Conservation (phyloP, 129 eudicot species). For the Escallonia rubra region DNA sequence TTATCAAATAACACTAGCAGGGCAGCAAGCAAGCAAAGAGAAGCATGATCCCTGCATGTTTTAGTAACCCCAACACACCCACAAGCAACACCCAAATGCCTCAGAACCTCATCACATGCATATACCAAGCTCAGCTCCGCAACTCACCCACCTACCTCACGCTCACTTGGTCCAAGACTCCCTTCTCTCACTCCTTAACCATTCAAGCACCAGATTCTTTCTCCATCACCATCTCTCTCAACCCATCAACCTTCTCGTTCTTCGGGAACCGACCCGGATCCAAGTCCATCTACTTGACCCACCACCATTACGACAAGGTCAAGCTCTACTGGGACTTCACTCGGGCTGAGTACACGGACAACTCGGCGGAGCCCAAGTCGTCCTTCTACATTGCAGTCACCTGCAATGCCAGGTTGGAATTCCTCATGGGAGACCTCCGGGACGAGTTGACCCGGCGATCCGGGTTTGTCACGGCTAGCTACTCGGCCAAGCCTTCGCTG, state of each 20-base stretch:
- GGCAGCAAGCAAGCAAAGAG: neutral
- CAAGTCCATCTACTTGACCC: conserved; percentile 14
- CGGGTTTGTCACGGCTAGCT: neutral
- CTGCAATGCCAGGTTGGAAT: conserved; percentile 20
- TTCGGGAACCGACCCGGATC: conserved; percentile 24
- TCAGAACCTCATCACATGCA: conserved; percentile 23
- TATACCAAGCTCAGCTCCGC: conserved; percentile 20
- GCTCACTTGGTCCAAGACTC: conserved; percentile 32
- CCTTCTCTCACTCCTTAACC: conserved; percentile 20
- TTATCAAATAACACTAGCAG: neutral
- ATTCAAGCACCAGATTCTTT: conserved; percentile 17
- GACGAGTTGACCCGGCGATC: conserved; percentile 16
- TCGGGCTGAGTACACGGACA: conserved; percentile 20
- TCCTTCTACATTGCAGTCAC: conserved; percentile 19
- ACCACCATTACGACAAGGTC: conserved; percentile 2
- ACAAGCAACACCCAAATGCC: conserved; percentile 4
- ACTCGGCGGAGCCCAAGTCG: conserved; percentile 34
- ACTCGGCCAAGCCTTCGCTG: conserved; percentile 1
- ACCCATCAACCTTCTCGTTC: conserved; percentile 19
- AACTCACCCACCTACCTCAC: conserved; percentile 21
- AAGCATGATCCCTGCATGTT: conserved; percentile 17
- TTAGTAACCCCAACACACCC: conserved; percentile 1
- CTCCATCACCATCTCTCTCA: conserved; percentile 25
- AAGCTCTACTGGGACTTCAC: conserved; percentile 33
- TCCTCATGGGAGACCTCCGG: conserved; percentile 19